Evolutionary conservation across 768 basidiomycete species (phyloP), one percentile per base, ranked within the genome.

Genomic region (Fibroporia radiculosa): DNA sequence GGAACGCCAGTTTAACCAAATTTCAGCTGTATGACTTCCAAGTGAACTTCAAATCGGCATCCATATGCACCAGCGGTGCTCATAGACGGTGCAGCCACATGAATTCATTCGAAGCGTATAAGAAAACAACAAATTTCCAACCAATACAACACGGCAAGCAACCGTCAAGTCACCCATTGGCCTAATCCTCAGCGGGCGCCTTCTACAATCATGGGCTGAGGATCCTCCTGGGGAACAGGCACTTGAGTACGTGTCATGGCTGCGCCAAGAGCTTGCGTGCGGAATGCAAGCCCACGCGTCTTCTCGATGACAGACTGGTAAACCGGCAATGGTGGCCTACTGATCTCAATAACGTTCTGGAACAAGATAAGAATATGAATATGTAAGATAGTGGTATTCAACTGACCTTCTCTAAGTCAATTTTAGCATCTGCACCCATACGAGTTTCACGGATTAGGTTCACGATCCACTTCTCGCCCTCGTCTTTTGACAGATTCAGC

Each of bases 391-490:
- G n/a, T 8, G 26, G 23, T 10, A 16, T 12, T 37, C 48, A n/a
- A 49, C 3, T 38, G 69, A 88, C 92, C 73, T 95, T 92, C 65
- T 93, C 92, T 22, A 98, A 73, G 63, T 98, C 95, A 48, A 98
- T 97, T 70, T 95, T 96, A 41, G 95, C 95, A 55, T 98, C 95
- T 1, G 89, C 84, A 12, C 91, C 91, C 85, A 95, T 91, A 36
- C 92, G 78, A 5, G 93, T 95, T 66, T 98, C 96, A 26, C 96
- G 82, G 57, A 98, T 96, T 49, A 98, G 84, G 70, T 98, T 97
- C 57, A 98, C 96, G 50, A 98, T 95, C 95, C 95, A 99, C 58
- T 95, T 95, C 62, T 99, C 96, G 40, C 95, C 96, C 60, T 98
- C 96, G 52, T 92, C 92, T 32, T 74, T 78, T n/a, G 87, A 83